phyloP scores from a whole-genome alignment of 2,329 filamentous ascomycete genomes.

The Alternaria novae-zelandiae region DNA sequence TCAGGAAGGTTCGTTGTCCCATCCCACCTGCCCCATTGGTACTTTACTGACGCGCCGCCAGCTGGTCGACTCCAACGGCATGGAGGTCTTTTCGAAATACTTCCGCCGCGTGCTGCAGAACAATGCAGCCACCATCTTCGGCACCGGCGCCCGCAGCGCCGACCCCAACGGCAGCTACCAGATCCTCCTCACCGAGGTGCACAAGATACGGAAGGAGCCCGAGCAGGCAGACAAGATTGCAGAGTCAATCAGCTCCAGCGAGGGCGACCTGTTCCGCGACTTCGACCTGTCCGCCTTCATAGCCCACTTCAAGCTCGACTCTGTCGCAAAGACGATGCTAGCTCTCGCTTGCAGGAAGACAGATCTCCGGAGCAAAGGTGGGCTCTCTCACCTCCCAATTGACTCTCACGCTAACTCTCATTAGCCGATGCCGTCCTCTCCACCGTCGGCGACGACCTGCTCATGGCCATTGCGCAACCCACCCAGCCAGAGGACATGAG shows the following conservation, averaged over 20 bases:
- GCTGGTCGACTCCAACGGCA: conserved; percentile 97
- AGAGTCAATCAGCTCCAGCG: conserved; percentile 87
- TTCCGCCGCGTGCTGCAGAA: conserved; percentile 90
- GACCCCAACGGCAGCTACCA: conserved; percentile 83
- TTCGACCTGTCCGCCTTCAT: conserved; percentile 96
- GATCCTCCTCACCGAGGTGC: conserved; percentile 81
- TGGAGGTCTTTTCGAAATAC: conserved; percentile 98
- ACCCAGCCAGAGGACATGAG: conserved; percentile 70
- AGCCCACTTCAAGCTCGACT: conserved; percentile 93
- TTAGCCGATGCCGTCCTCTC: conserved; percentile 89
- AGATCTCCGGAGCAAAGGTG: conserved; percentile 90
- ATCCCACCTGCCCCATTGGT: background rate
- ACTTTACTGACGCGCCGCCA: conserved; percentile 50
- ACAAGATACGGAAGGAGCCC: conserved; percentile 80
- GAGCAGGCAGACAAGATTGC: conserved; percentile 90
- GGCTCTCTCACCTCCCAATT: conserved; percentile 20
- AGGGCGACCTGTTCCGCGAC: conserved; percentile 92
- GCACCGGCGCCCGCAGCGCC: conserved; percentile 73
- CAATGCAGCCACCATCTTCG: conserved; percentile 92
- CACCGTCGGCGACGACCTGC: conserved; percentile 77
- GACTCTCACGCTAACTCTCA: conserved; percentile 22
- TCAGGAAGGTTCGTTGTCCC: conserved; percentile 75
- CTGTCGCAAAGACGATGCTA: conserved; percentile 84
- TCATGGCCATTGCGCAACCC: conserved; percentile 72
- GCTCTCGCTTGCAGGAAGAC: conserved; percentile 85